Percentiles rank a stretch among this genome's conserved stretches.
These are phyloP conservation scores for Trichosporon inkin DNA, from an alignment of 1,284 basidiomycete genomes.

Conservation along the genomic window DNA sequence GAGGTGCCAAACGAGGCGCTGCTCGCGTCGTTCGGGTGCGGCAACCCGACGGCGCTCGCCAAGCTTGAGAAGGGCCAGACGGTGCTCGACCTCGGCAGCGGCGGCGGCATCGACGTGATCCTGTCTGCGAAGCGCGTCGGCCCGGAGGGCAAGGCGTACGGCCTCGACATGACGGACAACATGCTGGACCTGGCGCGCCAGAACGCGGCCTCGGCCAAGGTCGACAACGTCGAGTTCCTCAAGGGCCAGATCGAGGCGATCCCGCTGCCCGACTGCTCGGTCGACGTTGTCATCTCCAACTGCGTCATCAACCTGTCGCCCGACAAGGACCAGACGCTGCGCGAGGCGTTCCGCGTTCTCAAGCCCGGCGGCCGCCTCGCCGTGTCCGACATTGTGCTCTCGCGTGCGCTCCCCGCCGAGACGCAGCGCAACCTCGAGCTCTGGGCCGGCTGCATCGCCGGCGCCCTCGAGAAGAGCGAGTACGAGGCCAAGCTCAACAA, in stretches of 20 bases:
- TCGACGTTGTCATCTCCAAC: slow-evolving; percentile 59
- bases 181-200: slow-evolving; percentile 34
- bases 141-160: slow-evolving; percentile 54
- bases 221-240: slow-evolving; percentile 54
- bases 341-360: slow-evolving; percentile 89
- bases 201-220: slow-evolving; percentile 52
- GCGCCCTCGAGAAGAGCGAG: slow-evolving; percentile 19
- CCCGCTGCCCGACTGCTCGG: slow-evolving; percentile 53
- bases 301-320: slow-evolving; percentile 58
- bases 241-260: slow-evolving; percentile 52
- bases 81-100: slow-evolving; percentile 58
- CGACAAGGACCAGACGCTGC: slow-evolving; percentile 55
- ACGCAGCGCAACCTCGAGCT: slow-evolving; percentile 18
- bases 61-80: slow-evolving; percentile 54
- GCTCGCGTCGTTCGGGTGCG: slow-evolving; percentile 24
- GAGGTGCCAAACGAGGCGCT: slow-evolving; percentile 21
- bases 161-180: slow-evolving; percentile 55
- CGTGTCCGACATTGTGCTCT: slow-evolving; percentile 53
- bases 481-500: slow-evolving; percentile 16
- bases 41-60: slow-evolving; percentile 25
- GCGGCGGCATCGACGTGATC: slow-evolving; percentile 58
- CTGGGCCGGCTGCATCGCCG: slow-evolving; percentile 25
- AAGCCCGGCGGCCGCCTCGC: slow-evolving; percentile 95
- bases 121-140: slow-evolving; percentile 56
- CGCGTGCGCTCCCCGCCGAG: slow-evolving; percentile 12